phyloP scores from a whole-genome alignment of 2,329 filamentous ascomycete species.

The Botrytis hyacinthi region DNA sequence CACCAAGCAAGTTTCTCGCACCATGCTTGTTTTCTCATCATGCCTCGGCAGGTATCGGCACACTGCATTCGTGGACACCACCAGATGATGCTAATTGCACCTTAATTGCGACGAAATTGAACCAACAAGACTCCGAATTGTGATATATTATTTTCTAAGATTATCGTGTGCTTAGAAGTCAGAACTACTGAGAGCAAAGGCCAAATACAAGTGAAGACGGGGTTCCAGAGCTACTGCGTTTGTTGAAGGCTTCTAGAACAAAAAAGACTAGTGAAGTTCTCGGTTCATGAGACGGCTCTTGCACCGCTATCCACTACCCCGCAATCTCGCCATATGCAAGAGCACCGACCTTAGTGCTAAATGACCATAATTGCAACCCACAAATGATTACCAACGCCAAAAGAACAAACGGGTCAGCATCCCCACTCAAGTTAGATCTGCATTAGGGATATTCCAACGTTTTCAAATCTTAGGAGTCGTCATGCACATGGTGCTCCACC shows the following conservation, averaged over 20 bases:
- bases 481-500: slow-evolving; percentile 1
- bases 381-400: slow-evolving; percentile 1
- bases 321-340: slow-evolving; percentile 10
- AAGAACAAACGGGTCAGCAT: neutral
- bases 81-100: neutral
- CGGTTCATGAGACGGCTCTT: neutral
- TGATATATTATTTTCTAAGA: neutral
- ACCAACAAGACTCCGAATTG: neutral
- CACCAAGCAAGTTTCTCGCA: neutral
- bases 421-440: neutral
- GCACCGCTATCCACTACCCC: slow-evolving; percentile 14
- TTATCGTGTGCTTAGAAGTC: neutral
- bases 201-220: neutral
- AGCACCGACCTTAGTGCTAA: neutral
- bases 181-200: neutral
- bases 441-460: neutral
- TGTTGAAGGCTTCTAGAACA: neutral
- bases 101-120: neutral
- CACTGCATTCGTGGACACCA: neutral
- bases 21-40: neutral
- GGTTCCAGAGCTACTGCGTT: neutral
- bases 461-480: neutral
- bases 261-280: neutral
- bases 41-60: slow-evolving; percentile 12
- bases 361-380: slow-evolving; percentile 5